These are phyloP conservation scores for Scedosporium minutisporum DNA, from an alignment of 2,329 filamentous ascomycete genomes.

Conservation along the genomic window DNA sequence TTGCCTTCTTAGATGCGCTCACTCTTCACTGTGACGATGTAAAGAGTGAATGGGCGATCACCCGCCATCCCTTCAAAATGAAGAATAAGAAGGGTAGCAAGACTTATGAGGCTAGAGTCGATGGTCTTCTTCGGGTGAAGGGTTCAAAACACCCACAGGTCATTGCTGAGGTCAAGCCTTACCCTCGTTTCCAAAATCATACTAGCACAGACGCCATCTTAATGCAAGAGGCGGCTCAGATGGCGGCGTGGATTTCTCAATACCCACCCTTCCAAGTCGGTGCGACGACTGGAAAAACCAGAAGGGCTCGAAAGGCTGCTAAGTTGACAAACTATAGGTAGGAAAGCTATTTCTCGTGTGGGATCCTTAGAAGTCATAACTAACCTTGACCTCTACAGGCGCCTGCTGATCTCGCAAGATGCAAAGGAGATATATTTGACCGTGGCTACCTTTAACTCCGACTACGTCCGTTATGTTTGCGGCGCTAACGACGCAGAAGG, in stretches of 20 bases:
- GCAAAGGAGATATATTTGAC: conserved; percentile 9
- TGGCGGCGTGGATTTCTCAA: conserved; percentile 4
- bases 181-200: background rate
- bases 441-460: background rate
- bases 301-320: background rate
- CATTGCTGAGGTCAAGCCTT: background rate
- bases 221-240: conserved; percentile 2
- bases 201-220: background rate
- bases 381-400: background rate
- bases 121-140: background rate
- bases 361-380: background rate
- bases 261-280: background rate
- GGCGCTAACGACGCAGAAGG: background rate
- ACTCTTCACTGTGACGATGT: background rate
- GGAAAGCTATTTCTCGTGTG: background rate
- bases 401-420: conserved; percentile 8
- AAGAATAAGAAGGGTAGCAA: background rate
- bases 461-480: background rate
- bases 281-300: background rate
- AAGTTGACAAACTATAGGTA: background rate
- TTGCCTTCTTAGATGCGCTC: background rate
- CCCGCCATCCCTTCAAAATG: background rate
- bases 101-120: conserved; percentile 3
- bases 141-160: background rate
- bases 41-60: background rate